phyloP scores from a whole-genome alignment of 371 early-diverging fungal species.

The Nosema muscidifuracis region DNA sequence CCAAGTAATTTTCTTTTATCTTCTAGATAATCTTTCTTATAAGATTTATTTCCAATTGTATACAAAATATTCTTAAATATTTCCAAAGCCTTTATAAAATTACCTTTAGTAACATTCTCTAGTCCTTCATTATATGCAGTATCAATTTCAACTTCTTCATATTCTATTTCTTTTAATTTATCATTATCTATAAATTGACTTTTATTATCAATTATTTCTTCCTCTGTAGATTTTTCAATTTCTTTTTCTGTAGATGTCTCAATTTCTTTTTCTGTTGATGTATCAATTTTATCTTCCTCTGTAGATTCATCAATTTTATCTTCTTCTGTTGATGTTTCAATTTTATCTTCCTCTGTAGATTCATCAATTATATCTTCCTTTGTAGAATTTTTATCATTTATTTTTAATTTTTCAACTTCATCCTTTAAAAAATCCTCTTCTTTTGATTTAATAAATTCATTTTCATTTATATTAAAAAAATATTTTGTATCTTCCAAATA shows the following conservation, averaged over 20 bases:
- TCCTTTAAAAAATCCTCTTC: background rate
- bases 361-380: too few species aligned
- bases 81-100: constrained; percentile 40
- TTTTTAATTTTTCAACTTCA: background rate
- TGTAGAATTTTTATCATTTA: background rate
- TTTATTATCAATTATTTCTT: background rate
- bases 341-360: too few species aligned
- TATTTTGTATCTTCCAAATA: constrained; percentile 25
- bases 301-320: too few species aligned
- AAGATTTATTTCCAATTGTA: background rate
- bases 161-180: background rate
- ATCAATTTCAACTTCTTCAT: constrained; percentile 7
- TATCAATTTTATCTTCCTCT: too few species aligned
- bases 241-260: too few species aligned
- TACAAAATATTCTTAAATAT: constrained; percentile 16
- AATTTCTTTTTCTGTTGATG: too few species aligned
- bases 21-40: background rate
- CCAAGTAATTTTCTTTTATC: constrained; percentile 24
- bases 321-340: too few species aligned
- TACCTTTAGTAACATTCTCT: constrained; percentile 27
- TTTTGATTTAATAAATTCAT: background rate
- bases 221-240: too few species aligned
- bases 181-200: background rate
- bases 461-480: constrained; percentile 12
- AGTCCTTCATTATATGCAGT: background rate